Evolutionary conservation across 2,329 filamentous ascomycete species (phyloP).

Genomic region (Ambrosiella cleistominuta): DNA sequence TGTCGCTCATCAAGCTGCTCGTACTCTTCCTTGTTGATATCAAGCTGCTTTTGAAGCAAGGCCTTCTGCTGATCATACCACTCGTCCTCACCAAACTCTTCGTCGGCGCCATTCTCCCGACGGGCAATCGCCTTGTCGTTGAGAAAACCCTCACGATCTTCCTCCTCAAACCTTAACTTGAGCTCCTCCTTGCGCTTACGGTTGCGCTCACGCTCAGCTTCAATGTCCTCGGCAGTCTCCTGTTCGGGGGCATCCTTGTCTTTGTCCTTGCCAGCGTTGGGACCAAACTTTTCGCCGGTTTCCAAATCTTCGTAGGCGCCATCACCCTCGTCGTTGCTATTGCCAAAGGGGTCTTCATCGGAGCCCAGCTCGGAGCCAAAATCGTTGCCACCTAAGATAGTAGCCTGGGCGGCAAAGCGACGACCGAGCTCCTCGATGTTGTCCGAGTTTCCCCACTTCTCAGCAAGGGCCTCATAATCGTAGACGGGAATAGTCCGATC

Average conservation of each 20-base stretch:
- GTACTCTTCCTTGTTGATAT: conserved; percentile 92
- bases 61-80: conserved; percentile 98
- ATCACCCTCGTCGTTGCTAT: conserved; percentile 46
- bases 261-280: conserved; percentile 18
- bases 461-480: conserved; percentile 63
- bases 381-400: conserved; percentile 16
- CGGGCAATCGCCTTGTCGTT: conserved; percentile 72
- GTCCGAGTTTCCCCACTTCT: conserved; percentile 69
- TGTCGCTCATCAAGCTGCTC: conserved; percentile 72
- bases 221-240: conserved; percentile 38
- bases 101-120: conserved; percentile 43
- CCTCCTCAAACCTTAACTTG: conserved; percentile 85
- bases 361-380: conserved; percentile 35
- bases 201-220: conserved; percentile 78
- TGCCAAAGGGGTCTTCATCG: conserved; percentile 32
- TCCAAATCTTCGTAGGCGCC: conserved; percentile 78
- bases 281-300: conserved; percentile 45
- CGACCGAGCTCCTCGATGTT: conserved; percentile 57
- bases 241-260: conserved; percentile 21
- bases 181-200: conserved; percentile 87
- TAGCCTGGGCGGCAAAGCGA: conserved; percentile 52
- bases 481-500: conserved; percentile 63
- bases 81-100: conserved; percentile 90
- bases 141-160: conserved; percentile 88
- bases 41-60: conserved; percentile 80